Evolutionary conservation across 73 alveolate genomes (phyloP).

Genomic region (Tetrahymena borealis): DNA sequence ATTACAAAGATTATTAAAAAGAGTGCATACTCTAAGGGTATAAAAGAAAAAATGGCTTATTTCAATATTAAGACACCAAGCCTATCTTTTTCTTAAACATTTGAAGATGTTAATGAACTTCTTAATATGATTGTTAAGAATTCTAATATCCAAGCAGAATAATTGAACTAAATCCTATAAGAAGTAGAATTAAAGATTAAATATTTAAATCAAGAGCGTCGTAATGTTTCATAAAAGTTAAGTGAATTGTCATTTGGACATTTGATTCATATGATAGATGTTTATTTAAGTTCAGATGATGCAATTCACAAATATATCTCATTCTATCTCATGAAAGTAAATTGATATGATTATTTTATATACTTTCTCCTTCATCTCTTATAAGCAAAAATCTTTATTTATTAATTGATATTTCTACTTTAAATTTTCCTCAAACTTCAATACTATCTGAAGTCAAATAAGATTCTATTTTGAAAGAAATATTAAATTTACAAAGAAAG

Average conservation of each 20-base stretch:
- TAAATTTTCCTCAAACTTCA: too few species aligned
- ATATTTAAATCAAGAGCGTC: background rate
- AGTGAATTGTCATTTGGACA: background rate
- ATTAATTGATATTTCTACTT: too few species aligned
- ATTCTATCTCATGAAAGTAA: background rate
- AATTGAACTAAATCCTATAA: background rate
- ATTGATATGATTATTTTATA: background rate
- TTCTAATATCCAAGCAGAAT: background rate
- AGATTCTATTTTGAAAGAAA: too few species aligned
- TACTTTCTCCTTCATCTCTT: too few species aligned
- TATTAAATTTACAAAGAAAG: too few species aligned
- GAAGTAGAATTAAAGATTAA: background rate
- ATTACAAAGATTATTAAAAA: background rate
- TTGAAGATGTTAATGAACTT: background rate
- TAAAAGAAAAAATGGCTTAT: background rate
- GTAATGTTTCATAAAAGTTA: background rate
- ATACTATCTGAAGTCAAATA: too few species aligned
- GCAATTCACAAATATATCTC: background rate
- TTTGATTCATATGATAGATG: background rate
- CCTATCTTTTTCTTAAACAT: background rate
- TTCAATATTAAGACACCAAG: background rate
- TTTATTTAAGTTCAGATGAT: background rate
- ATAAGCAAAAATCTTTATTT: too few species aligned
- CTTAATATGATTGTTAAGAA: background rate
- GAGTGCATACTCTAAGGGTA: background rate